These are phyloP conservation scores for Boletus rubropictus DNA, from an alignment of 768 basidiomycete genomes.

Conservation along the genomic window DNA sequence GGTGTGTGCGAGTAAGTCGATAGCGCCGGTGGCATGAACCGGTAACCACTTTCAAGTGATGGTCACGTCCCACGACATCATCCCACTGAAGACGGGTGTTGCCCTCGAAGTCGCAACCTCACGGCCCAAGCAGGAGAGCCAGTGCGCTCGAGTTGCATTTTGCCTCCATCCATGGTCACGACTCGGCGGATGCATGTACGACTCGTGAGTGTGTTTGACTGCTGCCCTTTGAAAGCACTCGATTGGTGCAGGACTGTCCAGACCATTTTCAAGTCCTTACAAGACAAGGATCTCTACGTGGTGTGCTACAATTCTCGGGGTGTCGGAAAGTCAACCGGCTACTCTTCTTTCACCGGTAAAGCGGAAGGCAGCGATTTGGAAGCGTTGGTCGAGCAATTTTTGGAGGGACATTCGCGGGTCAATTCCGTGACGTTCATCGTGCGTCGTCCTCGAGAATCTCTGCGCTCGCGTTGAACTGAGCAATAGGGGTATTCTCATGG, in stretches of 20 bases:
- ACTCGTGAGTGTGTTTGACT: conserved; percentile 50
- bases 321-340: conserved; percentile 67
- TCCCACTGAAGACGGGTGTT: conserved; percentile 34
- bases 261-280: conserved; percentile 41
- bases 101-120: conserved; percentile 39
- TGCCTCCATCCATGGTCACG: conserved; percentile 84
- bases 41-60: no score
- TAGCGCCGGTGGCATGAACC: no score
- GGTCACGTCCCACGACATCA: conserved; percentile 7
- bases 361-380: conserved; percentile 66
- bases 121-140: conserved; percentile 19
- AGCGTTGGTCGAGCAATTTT: conserved; percentile 52
- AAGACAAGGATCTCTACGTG: conserved; percentile 47
- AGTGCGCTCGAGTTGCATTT: conserved; percentile 49
- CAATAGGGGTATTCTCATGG: conserved; percentile 81
- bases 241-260: conserved; percentile 30
- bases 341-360: conserved; percentile 67
- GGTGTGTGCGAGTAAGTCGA: neutral
- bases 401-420: conserved; percentile 39
- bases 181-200: conserved; percentile 70
- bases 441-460: conserved; percentile 21
- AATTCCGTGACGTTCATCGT: conserved; percentile 56
- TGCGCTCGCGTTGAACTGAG: conserved; percentile 6
- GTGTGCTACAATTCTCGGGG: conserved; percentile 75
- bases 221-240: neutral